Evolutionary conservation across 2,329 filamentous ascomycete species (phyloP).

Genomic region (Diplodia intermedia): DNA sequence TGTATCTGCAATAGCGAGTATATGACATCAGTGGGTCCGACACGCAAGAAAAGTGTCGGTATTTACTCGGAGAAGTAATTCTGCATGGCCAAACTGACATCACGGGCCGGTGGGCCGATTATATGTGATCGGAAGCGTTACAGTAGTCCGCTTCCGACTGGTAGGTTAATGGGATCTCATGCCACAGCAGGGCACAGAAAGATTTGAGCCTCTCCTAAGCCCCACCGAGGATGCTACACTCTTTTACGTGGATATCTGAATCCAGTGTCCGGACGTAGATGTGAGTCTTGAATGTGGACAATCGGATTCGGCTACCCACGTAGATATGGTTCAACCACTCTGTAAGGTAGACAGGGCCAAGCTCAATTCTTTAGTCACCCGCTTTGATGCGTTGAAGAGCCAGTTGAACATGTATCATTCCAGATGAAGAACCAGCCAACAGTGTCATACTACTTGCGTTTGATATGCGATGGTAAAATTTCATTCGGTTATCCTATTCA

Average conservation of each 20-base stretch:
- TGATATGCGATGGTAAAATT: background rate
- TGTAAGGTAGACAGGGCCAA: too few relatives aligned
- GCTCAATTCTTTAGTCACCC: too few relatives aligned
- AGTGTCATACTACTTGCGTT: too few relatives aligned
- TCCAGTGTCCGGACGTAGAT: too few relatives aligned
- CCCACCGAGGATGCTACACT: too few relatives aligned
- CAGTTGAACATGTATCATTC: background rate
- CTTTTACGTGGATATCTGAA: too few relatives aligned
- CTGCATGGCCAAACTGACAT: background rate
- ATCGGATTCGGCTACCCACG: too few relatives aligned
- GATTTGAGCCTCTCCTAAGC: too few relatives aligned
- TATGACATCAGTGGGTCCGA: background rate
- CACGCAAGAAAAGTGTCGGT: background rate
- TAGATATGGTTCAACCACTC: too few relatives aligned
- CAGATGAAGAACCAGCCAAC: too few relatives aligned
- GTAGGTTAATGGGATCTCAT: background rate
- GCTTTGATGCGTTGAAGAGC: background rate
- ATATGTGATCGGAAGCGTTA: background rate
- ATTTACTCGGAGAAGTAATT: background rate
- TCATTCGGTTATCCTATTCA: background rate
- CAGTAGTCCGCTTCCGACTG: background rate
- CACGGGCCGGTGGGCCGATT: background rate
- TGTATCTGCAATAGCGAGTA: background rate
- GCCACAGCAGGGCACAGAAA: too few relatives aligned
- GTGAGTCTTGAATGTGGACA: too few relatives aligned